Evolutionary conservation across 192 early-diverging fungal species (phyloP), one percentile per base, ranked within the genome.

Genomic region (Coemansia sp.): DNA sequence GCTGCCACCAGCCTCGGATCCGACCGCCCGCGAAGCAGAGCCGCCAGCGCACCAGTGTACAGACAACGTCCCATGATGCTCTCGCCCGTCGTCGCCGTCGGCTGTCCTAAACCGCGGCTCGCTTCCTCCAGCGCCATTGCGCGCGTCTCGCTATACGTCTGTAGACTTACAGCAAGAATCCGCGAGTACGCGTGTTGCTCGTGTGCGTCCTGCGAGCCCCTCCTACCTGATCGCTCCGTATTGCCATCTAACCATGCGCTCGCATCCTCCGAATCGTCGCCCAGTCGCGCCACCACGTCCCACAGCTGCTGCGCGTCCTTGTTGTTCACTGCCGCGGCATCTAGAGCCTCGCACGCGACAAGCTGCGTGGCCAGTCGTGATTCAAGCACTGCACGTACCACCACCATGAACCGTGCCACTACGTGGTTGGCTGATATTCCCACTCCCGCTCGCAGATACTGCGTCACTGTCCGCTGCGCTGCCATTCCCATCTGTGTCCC

Each of bases 321-420:
- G 56, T 50, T 24, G 12, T 50, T 32, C n/a, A 73, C 56, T 2
- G 53, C 23, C 49, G 23, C 44, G 38, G 34, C 55, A 44, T 58
- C 64, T 41, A 72, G 53, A 32, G 31, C 53, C 2, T 65, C 72
- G 23, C 49, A n/a, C 24, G 50, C 53, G 7, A 67, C 72, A 28
- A 80, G 72, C 22, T 53, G 61, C 32, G 56, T 30, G 0, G 67
- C 77, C 34, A 71, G 60, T 5, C 68, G 77, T 26, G 78, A 76
- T 64, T 76, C 73, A 22, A 81, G 78, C 49, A 81, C 64, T 5
- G 78, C 66, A 25, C 74, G 69, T 53, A 76, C 21, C 19, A 69
- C 78, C 5, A 56, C 41, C 52, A 76, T 60, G 47, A 67, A 63
- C 59, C 67, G 78, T n/a, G 56, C 68, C 38, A 70, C 49, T 34